Percentiles rank a stretch among this genome's conserved stretches.
phyloP scores from a whole-genome alignment of 192 early-diverging fungal genomes.

The Umbelopsis sp. region DNA sequence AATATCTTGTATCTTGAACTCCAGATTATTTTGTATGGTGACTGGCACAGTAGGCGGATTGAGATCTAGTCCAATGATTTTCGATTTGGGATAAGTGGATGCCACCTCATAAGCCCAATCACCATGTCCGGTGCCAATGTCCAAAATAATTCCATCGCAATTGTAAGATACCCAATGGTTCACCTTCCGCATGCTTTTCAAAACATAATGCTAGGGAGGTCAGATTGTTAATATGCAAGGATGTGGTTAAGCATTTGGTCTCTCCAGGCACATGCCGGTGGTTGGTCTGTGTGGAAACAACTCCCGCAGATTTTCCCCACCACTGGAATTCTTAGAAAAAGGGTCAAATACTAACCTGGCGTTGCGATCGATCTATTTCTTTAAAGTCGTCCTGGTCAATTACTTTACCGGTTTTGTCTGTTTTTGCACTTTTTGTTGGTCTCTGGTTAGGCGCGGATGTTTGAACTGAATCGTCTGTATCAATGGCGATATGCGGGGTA shows the following conservation, averaged over 20 bases:
- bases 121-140: slow-evolving; percentile 40
- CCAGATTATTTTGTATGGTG: slow-evolving; percentile 27
- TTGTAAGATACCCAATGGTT: slow-evolving; percentile 30
- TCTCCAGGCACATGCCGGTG: background rate
- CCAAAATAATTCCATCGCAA: slow-evolving; percentile 18
- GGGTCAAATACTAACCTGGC: slow-evolving; percentile 30
- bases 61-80: slow-evolving; percentile 33
- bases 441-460: background rate
- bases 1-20: slow-evolving; percentile 26
- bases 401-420: background rate
- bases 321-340: background rate
- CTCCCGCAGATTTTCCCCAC: background rate
- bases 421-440: slow-evolving; percentile 4
- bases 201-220: slow-evolving; percentile 34
- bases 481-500: too few relatives aligned
- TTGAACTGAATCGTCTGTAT: background rate
- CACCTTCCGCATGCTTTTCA: slow-evolving; percentile 36
- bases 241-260: too few relatives aligned
- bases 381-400: slow-evolving; percentile 25
- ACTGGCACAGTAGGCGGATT: slow-evolving; percentile 26
- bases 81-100: slow-evolving; percentile 17
- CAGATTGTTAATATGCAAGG: slow-evolving; percentile 4
- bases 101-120: slow-evolving; percentile 43
- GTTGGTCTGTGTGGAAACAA: background rate
- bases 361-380: slow-evolving; percentile 32